Evolutionary conservation across 257 asterid genomes (phyloP), one percentile per base, ranked within the genome.

Genomic region (Primulina huaijiensis): DNA sequence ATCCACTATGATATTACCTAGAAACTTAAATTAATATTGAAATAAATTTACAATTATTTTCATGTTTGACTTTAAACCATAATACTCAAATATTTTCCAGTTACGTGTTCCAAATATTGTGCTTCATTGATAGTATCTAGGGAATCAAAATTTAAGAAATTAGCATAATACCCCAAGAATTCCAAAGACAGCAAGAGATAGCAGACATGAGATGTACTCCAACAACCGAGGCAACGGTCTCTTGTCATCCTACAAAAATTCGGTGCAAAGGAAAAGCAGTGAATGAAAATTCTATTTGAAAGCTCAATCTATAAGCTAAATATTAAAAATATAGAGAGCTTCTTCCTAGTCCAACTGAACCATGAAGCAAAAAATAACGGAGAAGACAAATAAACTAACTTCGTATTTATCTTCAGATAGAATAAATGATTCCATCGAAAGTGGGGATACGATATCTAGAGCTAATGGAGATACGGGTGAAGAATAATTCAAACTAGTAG

Each of bases 161-260:
- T 23, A 56, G 76, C 33, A 31, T 27, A 33, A 66, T 80, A 87
- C 93, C 91, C 96, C 96, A 0, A 86, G 73, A 74, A 89, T 85
- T 77, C 91, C 96, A 69, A 89, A 82, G 19, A 87, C 85, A 46
- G 93, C 93, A 56, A 85, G 90, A 37, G 83, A 80, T 61, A 89
- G 83, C 61, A 86, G 89, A 70, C 87, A 83, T 1, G 85, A 77
- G 46, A 69, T 25, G 68, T 85, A 83, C 70, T 78, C 89, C 72
- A 86, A 74, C 74, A 83, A 46, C 88, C 84, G 80, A 27, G 83
- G 84, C 55, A 62, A 76, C 61, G 77, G 80, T 11, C 57, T 60
- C 71, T 80, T 84, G 17, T 71, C 89, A 91, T 88, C 87, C 74
- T 72, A n/a, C 68, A 64, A 64, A 56, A 58, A 19, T 29, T 64